Evolutionary conservation across 2,329 filamentous ascomycete species (phyloP).

Genomic region (Xylaria sp.): DNA sequence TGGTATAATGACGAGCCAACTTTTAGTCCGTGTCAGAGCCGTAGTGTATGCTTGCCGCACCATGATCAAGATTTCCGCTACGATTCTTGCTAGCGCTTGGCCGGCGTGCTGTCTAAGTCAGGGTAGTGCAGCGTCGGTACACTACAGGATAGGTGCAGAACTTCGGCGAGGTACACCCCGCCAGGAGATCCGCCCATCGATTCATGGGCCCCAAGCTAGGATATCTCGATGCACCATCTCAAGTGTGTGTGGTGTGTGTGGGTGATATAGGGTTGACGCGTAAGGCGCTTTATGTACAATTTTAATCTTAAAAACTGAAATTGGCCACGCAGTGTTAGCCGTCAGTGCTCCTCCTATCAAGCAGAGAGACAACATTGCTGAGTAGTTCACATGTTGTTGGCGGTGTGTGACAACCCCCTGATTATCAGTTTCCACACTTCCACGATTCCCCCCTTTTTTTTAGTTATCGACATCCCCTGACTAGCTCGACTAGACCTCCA

Average conservation of each 20-base stretch:
- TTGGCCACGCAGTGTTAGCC: slow-evolving; percentile 23
- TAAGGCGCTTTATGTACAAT: slow-evolving; percentile 22
- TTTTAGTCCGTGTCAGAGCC: slow-evolving; percentile 5
- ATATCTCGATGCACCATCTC: slow-evolving; percentile 20
- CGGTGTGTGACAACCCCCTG: slow-evolving; percentile 33
- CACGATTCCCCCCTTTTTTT: slow-evolving; percentile 26
- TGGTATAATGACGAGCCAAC: background rate
- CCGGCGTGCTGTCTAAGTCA: slow-evolving; percentile 8
- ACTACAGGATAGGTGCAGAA: slow-evolving; percentile 19
- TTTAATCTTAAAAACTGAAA: slow-evolving; percentile 37
- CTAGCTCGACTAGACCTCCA: slow-evolving; percentile 15
- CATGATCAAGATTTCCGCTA: slow-evolving; percentile 18
- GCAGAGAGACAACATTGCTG: background rate
- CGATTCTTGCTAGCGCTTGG: slow-evolving; percentile 21
- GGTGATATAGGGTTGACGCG: slow-evolving; percentile 35
- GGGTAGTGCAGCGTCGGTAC: slow-evolving; percentile 13
- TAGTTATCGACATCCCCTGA: slow-evolving; percentile 26
- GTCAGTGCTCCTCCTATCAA: slow-evolving; percentile 28
- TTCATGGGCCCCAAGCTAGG: slow-evolving; percentile 15
- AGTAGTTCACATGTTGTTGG: slow-evolving; percentile 29
- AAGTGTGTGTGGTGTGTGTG: background rate
- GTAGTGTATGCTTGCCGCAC: background rate
- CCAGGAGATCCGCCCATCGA: slow-evolving; percentile 5
- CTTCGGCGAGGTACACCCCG: background rate
- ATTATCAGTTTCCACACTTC: slow-evolving; percentile 31